Percentiles rank a stretch among this genome's conserved stretches.
Conservation (phyloP, 805 yeast species). For the Candida krabiensis region DNA sequence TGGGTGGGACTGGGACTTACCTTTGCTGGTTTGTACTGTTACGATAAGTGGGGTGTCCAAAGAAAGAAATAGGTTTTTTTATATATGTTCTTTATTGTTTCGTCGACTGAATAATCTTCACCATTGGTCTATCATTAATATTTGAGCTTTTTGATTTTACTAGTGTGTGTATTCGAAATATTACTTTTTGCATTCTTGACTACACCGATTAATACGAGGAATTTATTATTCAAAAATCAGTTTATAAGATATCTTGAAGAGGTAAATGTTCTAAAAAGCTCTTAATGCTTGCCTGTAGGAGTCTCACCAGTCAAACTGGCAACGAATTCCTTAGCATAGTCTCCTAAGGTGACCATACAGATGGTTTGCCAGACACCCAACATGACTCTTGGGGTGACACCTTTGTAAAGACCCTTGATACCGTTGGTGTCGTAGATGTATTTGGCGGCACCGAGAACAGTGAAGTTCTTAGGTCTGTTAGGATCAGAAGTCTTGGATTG, state of each 20-base stretch:
- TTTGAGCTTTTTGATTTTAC: too few relatives aligned
- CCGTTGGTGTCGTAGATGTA: slow-evolving; percentile 86
- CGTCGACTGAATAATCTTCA: slow-evolving; percentile 1
- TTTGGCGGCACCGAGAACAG: slow-evolving; percentile 71
- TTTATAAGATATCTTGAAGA: too few relatives aligned
- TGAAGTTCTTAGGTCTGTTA: slow-evolving; percentile 88
- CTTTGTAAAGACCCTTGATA: slow-evolving; percentile 86
- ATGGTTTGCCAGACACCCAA: slow-evolving; percentile 98
- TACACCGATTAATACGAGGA: background rate
- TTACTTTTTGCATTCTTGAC: too few relatives aligned
- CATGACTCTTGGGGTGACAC: slow-evolving; percentile 96
- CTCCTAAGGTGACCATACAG: slow-evolving; percentile 98
- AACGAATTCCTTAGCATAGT: slow-evolving; percentile 76
- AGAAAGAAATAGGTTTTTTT: slow-evolving; percentile 14
- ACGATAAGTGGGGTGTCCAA: slow-evolving; percentile 65
- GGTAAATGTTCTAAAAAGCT: too few relatives aligned
- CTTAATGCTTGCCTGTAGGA: slow-evolving; percentile 37
- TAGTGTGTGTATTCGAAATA: too few relatives aligned
- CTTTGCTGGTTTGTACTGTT: slow-evolving; percentile 62
- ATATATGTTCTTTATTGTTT: background rate
- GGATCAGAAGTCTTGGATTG: slow-evolving; percentile 94
- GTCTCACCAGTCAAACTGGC: slow-evolving; percentile 60
- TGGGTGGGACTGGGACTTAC: slow-evolving; percentile 56
- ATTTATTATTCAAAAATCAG: too few relatives aligned
- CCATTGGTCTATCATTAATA: too few relatives aligned